Evolutionary conservation across 2,329 filamentous ascomycete species (phyloP), one percentile per base, ranked within the genome.

Genomic region (Arthrobotrys musiformis): DNA sequence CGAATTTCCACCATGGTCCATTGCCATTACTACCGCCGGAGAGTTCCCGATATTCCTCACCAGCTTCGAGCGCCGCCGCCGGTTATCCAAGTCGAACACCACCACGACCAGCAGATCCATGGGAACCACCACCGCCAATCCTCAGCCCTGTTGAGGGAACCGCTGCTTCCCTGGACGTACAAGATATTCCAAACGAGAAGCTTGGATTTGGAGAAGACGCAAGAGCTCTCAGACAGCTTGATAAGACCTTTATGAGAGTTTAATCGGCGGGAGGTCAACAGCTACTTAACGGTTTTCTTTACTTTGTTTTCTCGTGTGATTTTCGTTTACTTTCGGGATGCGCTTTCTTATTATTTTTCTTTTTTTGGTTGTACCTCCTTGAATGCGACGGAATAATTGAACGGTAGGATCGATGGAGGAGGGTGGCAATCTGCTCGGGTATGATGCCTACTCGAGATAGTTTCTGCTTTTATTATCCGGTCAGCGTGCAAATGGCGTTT

Each of bases 191-290:
- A 6, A 87, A 85, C 61, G 86, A 88, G 75, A 88, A 88, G 79
- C 83, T 88, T 26, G 87, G 86, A 4, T 89, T 88, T 58, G 85
- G 86, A 17, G 90, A 92, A 82, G 91, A 92, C 79, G 87, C 87
- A 77, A 86, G 90, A 79, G 90, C 90, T 1, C 82, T 92, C 52
- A 86, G 89, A 79, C 89, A 91, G 81, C 84, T 93, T 60, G 89
- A 93, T 82, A 83, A 85, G 22, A 86, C 85, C 1, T 87, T 87
- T 15, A 70, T 70, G 67, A 70, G 67, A 24, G 67, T 70, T 40
- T 70, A 60, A 52, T 37, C 24, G 33, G 19, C 8, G 2, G 17
- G 30, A 19, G n/a, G 48, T 52, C 22, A 17, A 42, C 52, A 35
- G 19, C 28, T 48, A 7, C 2, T 58, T 58, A 40, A 50, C 30